Base-by-base conservation (phyloP, 2,329 filamentous ascomycete species). In the Pseudogymnoascus sp. region DNA sequence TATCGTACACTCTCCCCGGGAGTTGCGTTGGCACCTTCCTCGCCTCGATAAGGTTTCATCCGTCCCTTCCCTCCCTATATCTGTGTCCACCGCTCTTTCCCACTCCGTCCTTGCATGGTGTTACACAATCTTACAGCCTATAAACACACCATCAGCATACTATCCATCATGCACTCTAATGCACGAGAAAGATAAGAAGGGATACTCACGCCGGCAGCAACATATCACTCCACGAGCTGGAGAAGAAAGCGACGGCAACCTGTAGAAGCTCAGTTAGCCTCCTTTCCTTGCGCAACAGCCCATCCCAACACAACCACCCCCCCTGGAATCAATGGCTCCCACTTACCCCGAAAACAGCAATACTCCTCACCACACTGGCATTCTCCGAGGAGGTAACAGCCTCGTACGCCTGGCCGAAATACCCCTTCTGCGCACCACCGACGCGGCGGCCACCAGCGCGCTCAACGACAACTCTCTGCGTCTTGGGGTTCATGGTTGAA, bases 271-370 rank as follows among this genome's bases (percentile, higher is more conserved):
- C 20, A 65, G 70, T 60, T 22, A 32, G 38, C 41, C 62, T 58
- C 6, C 62, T 41, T 16, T n/a, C n/a, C n/a, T n/a, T n/a, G n/a
- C n/a, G n/a, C n/a, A n/a, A n/a, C n/a, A n/a, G n/a, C n/a, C n/a
- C 12, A 18, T 14, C 28, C 18, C 11, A n/a, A 6, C 28, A n/a
- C 20, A 16, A 18, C 39, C 35, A 35, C 35, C n/a, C n/a, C n/a
- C n/a, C n/a, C n/a, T n/a, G n/a, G 25, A 57, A 22, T 50, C 16
- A 14, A 38, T 28, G 30, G 6, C 37, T 38, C n/a, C n/a, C n/a
- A 63, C 85, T 71, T 79, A 89, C 86, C 61, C 85, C 85, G 70
- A 89, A 89, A 68, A 88, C 73, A 65, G 82, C 78, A 66, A 89
- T 75, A 70, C 86, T 88, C 68, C 83, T 81, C 63, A 89, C 86